Evolutionary conservation across 1,139 yeast genomes (phyloP).

Genomic region (Hanseniaspora sp.): DNA sequence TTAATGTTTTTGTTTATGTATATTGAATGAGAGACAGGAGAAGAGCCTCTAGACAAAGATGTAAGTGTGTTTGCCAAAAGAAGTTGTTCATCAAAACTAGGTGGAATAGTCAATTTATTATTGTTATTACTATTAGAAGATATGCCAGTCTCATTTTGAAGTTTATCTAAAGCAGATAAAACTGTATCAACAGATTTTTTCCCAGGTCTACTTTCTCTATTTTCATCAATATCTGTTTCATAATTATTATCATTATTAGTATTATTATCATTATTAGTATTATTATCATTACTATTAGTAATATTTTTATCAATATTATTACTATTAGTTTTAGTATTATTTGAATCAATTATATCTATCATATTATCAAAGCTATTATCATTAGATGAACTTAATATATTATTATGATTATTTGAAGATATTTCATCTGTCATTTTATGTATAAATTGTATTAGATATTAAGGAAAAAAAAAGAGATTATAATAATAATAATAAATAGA

Average conservation of each 20-base stretch:
- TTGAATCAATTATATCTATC: not conserved
- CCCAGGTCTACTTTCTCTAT: not conserved
- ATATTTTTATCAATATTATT: not conserved
- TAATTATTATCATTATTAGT: no score
- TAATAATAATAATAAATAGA: no score
- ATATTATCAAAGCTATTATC: slow-evolving; percentile 13
- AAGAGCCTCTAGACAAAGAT: slow-evolving; percentile 10
- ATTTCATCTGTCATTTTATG: not conserved
- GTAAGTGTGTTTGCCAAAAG: slow-evolving; percentile 11
- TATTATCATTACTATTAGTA: no score
- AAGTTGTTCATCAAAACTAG: slow-evolving; percentile 7
- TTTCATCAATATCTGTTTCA: no score
- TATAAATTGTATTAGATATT: no score
- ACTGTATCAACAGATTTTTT: slow-evolving; percentile 5
- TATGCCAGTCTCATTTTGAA: not conserved
- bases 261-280: no score
- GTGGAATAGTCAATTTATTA: not conserved
- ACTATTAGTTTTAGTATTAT: not conserved
- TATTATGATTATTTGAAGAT: slow-evolving; percentile 15
- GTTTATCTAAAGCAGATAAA: slow-evolving; percentile 3
- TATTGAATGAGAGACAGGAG: slow-evolving; percentile 6
- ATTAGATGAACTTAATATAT: slow-evolving; percentile 10
- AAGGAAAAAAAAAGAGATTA: no score
- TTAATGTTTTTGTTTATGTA: not conserved
- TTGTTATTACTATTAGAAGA: not conserved